Conservation (phyloP, 2,329 filamentous ascomycete species). For the Arthrobotrys musiformis region DNA sequence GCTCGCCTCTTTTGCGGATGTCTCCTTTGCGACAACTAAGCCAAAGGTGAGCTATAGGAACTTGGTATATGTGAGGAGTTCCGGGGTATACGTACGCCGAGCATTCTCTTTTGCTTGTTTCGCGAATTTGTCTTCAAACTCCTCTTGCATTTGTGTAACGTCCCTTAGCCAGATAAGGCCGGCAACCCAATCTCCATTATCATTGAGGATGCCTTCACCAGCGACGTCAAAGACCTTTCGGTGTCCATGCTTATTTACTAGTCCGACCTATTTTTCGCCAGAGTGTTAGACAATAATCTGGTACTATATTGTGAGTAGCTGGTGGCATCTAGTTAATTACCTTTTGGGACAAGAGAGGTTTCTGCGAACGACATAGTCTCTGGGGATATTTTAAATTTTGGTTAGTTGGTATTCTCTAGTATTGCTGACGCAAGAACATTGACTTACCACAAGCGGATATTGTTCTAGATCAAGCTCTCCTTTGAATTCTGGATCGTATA, state of each 20-base stretch:
- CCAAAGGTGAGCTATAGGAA: background rate
- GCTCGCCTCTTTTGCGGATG: conserved; percentile 81
- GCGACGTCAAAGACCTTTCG: conserved; percentile 72
- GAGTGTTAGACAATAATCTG: background rate
- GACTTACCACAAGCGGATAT: conserved; percentile 43
- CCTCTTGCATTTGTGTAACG: conserved; percentile 75
- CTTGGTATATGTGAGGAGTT: conserved; percentile 37
- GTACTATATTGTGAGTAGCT: background rate
- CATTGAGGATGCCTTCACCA: conserved; percentile 75
- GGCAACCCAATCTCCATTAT: conserved; percentile 76
- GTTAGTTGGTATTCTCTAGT: background rate
- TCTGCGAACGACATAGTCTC: conserved; percentile 34
- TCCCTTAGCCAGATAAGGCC: conserved; percentile 78
- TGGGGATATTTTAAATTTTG: background rate
- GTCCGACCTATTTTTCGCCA: conserved; percentile 68
- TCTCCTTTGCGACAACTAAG: conserved; percentile 73
- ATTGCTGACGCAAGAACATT: background rate
- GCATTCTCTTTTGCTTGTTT: conserved; percentile 77
- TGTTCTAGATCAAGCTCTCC: conserved; percentile 24
- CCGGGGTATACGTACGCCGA: conserved; percentile 75
- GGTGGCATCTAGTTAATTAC: background rate
- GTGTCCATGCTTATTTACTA: conserved; percentile 69
- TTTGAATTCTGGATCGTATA: conserved; percentile 45
- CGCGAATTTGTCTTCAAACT: conserved; percentile 67
- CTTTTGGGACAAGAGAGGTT: conserved; percentile 39